phyloP scores from a whole-genome alignment of 2,329 filamentous ascomycete genomes.

The Akanthomyces dipterigenus region DNA sequence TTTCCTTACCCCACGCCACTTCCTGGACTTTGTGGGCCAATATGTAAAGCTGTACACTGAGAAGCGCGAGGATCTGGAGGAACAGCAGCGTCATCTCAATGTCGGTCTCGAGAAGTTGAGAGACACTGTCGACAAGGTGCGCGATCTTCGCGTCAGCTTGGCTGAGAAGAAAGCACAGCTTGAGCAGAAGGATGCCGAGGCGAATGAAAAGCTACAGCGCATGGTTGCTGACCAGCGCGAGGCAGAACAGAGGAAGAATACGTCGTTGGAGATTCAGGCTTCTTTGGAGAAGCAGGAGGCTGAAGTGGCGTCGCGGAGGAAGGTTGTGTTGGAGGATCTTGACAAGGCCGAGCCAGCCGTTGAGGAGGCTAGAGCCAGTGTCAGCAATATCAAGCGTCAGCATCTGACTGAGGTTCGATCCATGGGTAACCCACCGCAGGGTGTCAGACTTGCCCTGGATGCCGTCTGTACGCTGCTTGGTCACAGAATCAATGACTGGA shows the following conservation, averaged over 20 bases:
- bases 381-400: slow-evolving; percentile 96
- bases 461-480: slow-evolving; percentile 94
- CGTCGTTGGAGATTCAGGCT: slow-evolving; percentile 81
- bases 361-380: slow-evolving; percentile 85
- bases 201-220: slow-evolving; percentile 92
- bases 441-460: slow-evolving; percentile 87
- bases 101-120: slow-evolving; percentile 95
- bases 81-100: slow-evolving; percentile 96
- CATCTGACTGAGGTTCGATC: slow-evolving; percentile 96
- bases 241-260: slow-evolving; percentile 83
- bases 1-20: slow-evolving; percentile 92
- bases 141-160: slow-evolving; percentile 81
- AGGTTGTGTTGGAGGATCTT: slow-evolving; percentile 81
- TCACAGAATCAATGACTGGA: slow-evolving; percentile 87
- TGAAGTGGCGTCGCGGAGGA: slow-evolving; percentile 74
- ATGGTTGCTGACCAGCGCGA: slow-evolving; percentile 96
- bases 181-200: slow-evolving; percentile 88
- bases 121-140: slow-evolving; percentile 95
- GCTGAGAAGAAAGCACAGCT: slow-evolving; percentile 92
- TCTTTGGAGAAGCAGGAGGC: slow-evolving; percentile 84
- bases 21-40: slow-evolving; percentile 95
- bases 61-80: slow-evolving; percentile 96
- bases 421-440: slow-evolving; percentile 86
- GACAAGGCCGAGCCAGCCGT: slow-evolving; percentile 91
- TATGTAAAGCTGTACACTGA: slow-evolving; percentile 97